These are phyloP conservation scores for Claviceps capensis DNA, from an alignment of 2,329 filamentous ascomycete species.

Conservation along the genomic window DNA sequence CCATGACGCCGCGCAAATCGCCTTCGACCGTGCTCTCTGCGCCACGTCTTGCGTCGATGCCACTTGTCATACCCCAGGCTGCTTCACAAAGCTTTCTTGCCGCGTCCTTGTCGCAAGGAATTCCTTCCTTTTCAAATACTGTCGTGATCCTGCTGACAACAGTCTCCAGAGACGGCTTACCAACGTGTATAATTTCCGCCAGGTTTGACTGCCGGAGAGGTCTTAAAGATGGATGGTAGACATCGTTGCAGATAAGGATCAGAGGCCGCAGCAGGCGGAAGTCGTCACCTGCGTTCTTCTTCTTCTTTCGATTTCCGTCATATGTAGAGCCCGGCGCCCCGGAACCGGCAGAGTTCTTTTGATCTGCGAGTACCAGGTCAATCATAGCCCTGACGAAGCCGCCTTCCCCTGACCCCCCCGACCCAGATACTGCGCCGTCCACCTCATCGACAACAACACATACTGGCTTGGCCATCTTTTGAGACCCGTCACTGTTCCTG, in stretches of 20 bases:
- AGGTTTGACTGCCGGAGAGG: constrained; percentile 72
- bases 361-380: constrained; percentile 74
- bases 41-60: constrained; percentile 55
- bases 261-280: constrained; percentile 80
- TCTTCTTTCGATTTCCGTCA: constrained; percentile 34
- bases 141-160: constrained; percentile 68
- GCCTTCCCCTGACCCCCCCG: constrained; percentile 66
- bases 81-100: constrained; percentile 74
- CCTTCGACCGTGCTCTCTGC: constrained; percentile 55
- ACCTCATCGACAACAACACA: constrained; percentile 96
- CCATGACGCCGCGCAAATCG: constrained; percentile 72
- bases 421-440: constrained; percentile 79
- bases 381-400: constrained; percentile 93
- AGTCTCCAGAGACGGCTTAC: constrained; percentile 75
- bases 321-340: constrained; percentile 13
- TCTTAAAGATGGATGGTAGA: constrained; percentile 81
- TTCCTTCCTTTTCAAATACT: constrained; percentile 80
- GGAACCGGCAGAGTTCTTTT: constrained; percentile 49
- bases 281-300: constrained; percentile 57
- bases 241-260: constrained; percentile 92
- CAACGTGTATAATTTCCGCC: constrained; percentile 84
- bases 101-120: constrained; percentile 78
- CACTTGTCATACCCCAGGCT: constrained; percentile 64
- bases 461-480: constrained; percentile 69
- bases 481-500: constrained; percentile 38